Evolutionary conservation across 495 filamentous ascomycete genomes (phyloP).

Genomic region (Neurospora tetraspora): DNA sequence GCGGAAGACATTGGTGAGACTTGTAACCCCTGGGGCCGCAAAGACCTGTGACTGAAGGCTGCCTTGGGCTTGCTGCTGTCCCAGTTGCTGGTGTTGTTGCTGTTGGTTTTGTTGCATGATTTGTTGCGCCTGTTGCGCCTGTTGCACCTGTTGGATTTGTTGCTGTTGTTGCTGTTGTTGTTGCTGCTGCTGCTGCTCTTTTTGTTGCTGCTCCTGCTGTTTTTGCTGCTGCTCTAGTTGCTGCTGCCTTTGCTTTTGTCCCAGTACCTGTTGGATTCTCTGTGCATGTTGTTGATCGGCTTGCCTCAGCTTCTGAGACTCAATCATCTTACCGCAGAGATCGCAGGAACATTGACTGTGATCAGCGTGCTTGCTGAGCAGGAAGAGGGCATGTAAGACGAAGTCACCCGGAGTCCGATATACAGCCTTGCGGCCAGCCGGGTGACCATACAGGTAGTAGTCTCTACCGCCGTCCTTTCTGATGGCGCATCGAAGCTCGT

Average conservation of each 20-base stretch:
- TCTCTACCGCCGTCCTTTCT: conserved; percentile 21
- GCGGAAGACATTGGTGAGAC: conserved; percentile 25
- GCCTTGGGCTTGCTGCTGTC: background rate
- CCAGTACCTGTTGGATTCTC: conserved; percentile 16
- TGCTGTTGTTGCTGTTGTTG: conserved; percentile 2
- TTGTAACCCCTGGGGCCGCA: conserved; percentile 13
- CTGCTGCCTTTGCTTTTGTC: background rate
- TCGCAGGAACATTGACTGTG: conserved; percentile 26
- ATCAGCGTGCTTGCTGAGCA: conserved; percentile 22
- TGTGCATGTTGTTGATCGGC: conserved; percentile 20
- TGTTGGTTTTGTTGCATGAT: background rate
- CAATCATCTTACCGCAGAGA: conserved; percentile 18
- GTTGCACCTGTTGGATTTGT: background rate
- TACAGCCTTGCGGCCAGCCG: conserved; percentile 19
- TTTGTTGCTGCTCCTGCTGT: conserved; percentile 2
- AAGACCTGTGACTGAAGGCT: background rate
- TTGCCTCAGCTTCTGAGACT: conserved; percentile 2
- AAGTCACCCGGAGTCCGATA: conserved; percentile 34
- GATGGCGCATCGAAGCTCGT: conserved; percentile 20
- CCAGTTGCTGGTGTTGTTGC: conserved; percentile 3
- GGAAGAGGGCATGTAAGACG: conserved; percentile 30
- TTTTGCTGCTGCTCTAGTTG: conserved; percentile 2
- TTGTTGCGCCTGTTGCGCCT: background rate
- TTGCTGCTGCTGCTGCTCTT: background rate
- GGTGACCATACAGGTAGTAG: conserved; percentile 35